Evolutionary conservation across 2,329 filamentous ascomycete species (phyloP), one percentile per base, ranked within the genome.

Genomic region (Coniochaeta sp.): DNA sequence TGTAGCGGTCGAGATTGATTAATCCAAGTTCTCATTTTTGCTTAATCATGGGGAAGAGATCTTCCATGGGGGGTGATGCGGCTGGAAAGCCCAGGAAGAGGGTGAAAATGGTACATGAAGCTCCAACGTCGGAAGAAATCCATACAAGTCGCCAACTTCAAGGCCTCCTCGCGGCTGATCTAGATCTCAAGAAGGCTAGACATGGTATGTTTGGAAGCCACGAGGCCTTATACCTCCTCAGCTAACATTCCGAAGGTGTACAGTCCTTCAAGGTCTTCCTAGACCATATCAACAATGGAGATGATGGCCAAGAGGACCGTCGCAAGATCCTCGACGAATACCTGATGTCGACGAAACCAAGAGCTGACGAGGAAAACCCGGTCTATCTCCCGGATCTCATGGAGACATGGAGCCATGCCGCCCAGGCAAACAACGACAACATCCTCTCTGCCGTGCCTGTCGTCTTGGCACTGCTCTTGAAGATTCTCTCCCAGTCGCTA

Each of bases 321-420:
- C 74, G 76, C 71, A 75, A 75, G 70, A 87, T 93, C 58, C 76
- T 93, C 34, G 80, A 80, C 64, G 85, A 90, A 65, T 95, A 89
- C 70, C 82, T 95, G 56, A 79, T 85, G 54, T 74, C 77, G 8
- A 75, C 81, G 59, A 80, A 79, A 65, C 81, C 83, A 1, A 72
- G 73, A 65, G 74, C 77, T 58, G 79, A 75, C 44, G 84, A 86
- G 40, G 81, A 84, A 58, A 79, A 84, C 58, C 78, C 83, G 7
- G 78, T 87, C 26, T 91, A 88, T 66, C 82, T 98, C 32, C 77
- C 82, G 2, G 91, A 96, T 67, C 77, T 98, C 42, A 89, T 96
- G 75, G 89, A 96, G 67, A 91, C 87, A 61, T 98, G 93, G 93
- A 87, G 86, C 55, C 92, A 90, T 75, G 92, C 90, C 4, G 86